Conservation (phyloP, 2,329 filamentous ascomycete species). For the Conoideocrella luteorostrata region DNA sequence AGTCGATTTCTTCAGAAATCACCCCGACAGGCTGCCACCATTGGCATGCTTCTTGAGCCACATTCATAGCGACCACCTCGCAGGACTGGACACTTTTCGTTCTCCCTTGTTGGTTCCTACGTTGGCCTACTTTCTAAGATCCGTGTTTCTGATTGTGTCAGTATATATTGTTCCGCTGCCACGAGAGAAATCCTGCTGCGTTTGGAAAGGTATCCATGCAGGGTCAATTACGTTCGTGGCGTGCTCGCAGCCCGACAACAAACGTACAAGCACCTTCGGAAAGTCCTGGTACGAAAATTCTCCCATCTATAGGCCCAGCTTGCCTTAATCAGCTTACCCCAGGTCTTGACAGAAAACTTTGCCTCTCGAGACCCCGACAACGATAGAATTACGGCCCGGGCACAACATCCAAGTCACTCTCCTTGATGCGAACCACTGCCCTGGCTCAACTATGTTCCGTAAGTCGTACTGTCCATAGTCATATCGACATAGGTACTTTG, state of each 20-base stretch:
- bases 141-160: constrained; percentile 17
- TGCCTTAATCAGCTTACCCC: not conserved
- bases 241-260: constrained; percentile 68
- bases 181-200: constrained; percentile 75
- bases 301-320: not conserved
- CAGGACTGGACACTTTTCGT: constrained; percentile 68
- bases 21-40: constrained; percentile 49
- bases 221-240: constrained; percentile 74
- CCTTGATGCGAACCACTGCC: constrained; percentile 87
- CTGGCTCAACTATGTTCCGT: constrained; percentile 85
- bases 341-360: constrained; percentile 56
- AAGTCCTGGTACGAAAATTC: constrained; percentile 48
- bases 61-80: constrained; percentile 84
- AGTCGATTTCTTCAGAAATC: constrained; percentile 77
- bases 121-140: no score
- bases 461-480: constrained; percentile 16
- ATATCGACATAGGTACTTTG: no score
- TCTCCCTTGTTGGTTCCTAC: constrained; percentile 58
- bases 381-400: constrained; percentile 65
- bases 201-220: constrained; percentile 70
- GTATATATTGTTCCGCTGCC: constrained; percentile 80
- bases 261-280: constrained; percentile 70
- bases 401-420: constrained; percentile 72
- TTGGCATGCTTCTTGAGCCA: constrained; percentile 87
- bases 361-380: constrained; percentile 72